Evolutionary conservation across 2,329 filamentous ascomycete genomes (phyloP), one percentile per base, ranked within the genome.

Genomic region (Aspergillus cejpii): DNA sequence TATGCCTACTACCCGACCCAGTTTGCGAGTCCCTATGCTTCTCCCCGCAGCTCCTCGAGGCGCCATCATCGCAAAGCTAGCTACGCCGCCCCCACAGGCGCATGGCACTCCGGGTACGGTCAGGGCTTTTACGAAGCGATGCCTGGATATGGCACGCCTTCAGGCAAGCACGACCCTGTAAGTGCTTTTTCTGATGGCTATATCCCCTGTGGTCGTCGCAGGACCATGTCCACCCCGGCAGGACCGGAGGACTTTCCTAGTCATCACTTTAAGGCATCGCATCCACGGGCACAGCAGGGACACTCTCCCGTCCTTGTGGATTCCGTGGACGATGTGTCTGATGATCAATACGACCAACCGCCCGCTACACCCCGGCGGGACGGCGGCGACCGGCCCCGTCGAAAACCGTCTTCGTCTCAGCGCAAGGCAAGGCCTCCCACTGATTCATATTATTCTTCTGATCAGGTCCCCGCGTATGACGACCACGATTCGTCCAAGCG

Each of bases 141-240:
- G 56, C 67, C 68, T 59, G 65, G 74, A 65, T 66, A 76, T 72
- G 64, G 72, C 70, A 65, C 74, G 51, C 69, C 70, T 68, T 71
- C 76, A 68, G 69, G 65, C 61, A 72, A 71, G 63, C 74, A 77
- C 66, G 78, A 82, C 69, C 76, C 78, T 81, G 80, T 83, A 81
- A 83, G 80, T 83, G 75, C 73, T 74, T 75, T 71, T 69, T 66
- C 62, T 62, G 66, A 66, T 63, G 66, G 59, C 53, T 59, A 60
- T 56, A 55, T 56, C 49, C 59, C 58, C 51, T 54, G 60, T 62
- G 62, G 66, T 66, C 73, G 73, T 61, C 69, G 62, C 55, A 69
- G 69, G 61, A 74, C 75, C 59, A 73, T 73, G 62, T 69, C 70
- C 60, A 61, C 59, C 60, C 52, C 57, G 47, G 51, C 56, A 43